Evolutionary conservation across 169 alveolate species (phyloP).

Genomic region (Hepatocystis sp.): DNA sequence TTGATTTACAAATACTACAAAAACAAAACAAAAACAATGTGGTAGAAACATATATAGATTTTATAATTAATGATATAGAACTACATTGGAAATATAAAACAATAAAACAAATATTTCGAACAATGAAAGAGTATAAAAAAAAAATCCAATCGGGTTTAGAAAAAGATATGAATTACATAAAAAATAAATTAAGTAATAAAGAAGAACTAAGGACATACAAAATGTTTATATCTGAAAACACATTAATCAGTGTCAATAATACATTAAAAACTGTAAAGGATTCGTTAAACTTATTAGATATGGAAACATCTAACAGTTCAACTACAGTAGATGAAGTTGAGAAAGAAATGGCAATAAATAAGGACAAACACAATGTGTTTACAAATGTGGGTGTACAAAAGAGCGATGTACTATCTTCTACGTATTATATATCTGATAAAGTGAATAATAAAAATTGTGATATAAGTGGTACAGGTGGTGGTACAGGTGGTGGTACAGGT

Average conservation of each 20-base stretch:
- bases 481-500: not conserved
- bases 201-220: slow-evolving; percentile 64
- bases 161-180: slow-evolving; percentile 72
- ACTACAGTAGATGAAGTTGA: slow-evolving; percentile 2
- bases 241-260: slow-evolving; percentile 78
- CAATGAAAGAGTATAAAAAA: slow-evolving; percentile 72
- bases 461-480: not conserved
- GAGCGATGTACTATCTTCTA: not conserved
- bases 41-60: slow-evolving; percentile 64
- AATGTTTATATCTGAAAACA: slow-evolving; percentile 70
- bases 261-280: slow-evolving; percentile 80
- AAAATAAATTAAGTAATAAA: slow-evolving; percentile 65
- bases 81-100: slow-evolving; percentile 75
- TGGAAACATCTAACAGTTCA: too few relatives aligned
- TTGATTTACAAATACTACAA: slow-evolving; percentile 55
- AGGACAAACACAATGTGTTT: not conserved
- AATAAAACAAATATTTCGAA: slow-evolving; percentile 65
- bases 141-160: slow-evolving; percentile 69
- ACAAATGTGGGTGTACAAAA: not conserved
- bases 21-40: slow-evolving; percentile 68
- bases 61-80: slow-evolving; percentile 65
- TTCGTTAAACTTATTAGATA: slow-evolving; percentile 66
- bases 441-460: not conserved
- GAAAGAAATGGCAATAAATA: not conserved
- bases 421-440: not conserved